A percentile compares a stretch with the other conserved stretches of the same genome.
Evolutionary conservation across 305 asterid genomes (phyloP).

Genomic region (Fraxinus platypoda): DNA sequence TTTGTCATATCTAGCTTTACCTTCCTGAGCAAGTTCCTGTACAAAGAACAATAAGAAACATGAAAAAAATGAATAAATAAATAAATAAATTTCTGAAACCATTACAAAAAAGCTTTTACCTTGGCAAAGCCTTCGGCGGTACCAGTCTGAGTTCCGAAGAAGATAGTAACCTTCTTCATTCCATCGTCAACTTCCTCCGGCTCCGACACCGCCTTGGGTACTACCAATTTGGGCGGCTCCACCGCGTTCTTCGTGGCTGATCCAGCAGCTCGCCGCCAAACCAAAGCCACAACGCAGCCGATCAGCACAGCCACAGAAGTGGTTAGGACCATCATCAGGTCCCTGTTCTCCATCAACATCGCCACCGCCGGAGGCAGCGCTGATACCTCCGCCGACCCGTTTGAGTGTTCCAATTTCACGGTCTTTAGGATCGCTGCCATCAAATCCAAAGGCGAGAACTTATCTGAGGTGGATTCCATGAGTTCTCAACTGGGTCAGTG

Average conservation of each 20-base stretch:
- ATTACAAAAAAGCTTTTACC: constrained; percentile 35
- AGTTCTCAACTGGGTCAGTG: background rate
- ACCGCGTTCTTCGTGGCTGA: constrained; percentile 44
- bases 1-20: constrained; percentile 88
- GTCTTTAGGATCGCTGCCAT: constrained; percentile 76
- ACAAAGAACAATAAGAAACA: constrained; percentile 12
- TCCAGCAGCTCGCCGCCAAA: constrained; percentile 49
- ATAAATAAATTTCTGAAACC: background rate
- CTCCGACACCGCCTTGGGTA: constrained; percentile 46
- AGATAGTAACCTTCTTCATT: constrained; percentile 69
- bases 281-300: constrained; percentile 55
- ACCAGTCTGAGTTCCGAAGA: constrained; percentile 95
- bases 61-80: background rate
- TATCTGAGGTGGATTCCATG: constrained; percentile 56
- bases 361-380: constrained; percentile 52
- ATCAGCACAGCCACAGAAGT: constrained; percentile 74
- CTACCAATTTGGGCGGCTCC: constrained; percentile 48
- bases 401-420: constrained; percentile 49
- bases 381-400: constrained; percentile 48
- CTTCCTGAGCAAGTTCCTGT: constrained; percentile 96
- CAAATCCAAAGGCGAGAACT: constrained; percentile 77
- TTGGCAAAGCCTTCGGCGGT: constrained; percentile 99
- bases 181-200: constrained; percentile 80
- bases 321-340: constrained; percentile 60
- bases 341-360: constrained; percentile 70